A percentile compares a stretch with the other conserved stretches of the same genome.
phyloP scores from a whole-genome alignment of 768 basidiomycete genomes.

The Russula lepida region DNA sequence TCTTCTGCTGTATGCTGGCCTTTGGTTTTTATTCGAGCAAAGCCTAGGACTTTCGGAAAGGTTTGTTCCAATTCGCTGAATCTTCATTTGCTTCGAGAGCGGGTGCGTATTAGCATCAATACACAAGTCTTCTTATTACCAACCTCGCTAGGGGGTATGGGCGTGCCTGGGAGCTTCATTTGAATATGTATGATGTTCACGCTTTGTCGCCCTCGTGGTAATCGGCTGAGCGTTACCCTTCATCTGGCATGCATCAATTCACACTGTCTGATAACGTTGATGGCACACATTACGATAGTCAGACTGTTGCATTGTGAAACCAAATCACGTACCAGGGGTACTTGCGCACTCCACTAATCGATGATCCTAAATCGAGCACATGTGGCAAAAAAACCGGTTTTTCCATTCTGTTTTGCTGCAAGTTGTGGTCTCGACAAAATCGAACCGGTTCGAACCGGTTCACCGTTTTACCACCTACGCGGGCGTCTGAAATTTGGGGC shows the following conservation, averaged over 20 bases:
- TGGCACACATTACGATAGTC: constrained; percentile 4
- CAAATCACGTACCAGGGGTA: constrained; percentile 1
- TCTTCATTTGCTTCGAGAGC: not conserved
- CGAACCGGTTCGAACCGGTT: constrained; percentile 12
- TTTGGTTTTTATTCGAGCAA: not conserved
- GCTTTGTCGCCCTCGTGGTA: not conserved
- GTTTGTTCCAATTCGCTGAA: not conserved
- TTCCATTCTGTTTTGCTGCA: not conserved
- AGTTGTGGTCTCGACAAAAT: not conserved
- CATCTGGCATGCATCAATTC: not conserved
- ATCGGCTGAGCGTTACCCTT: not conserved
- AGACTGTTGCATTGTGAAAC: not conserved
- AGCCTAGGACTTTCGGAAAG: not conserved
- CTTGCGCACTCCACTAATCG: constrained; percentile 1
- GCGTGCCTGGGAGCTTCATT: constrained; percentile 4
- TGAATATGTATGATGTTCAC: not conserved
- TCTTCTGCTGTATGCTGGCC: not conserved
- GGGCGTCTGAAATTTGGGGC: not conserved
- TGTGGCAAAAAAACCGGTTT: not conserved
- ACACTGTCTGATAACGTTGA: not conserved
- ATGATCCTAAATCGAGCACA: not conserved
- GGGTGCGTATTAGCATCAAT: no score
- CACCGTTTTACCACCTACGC: not conserved
- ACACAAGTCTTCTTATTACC: no score
- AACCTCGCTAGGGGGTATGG: not conserved